Base-by-base conservation (phyloP, 345 rosid genomes). In the Dipteronia dyeriana region DNA sequence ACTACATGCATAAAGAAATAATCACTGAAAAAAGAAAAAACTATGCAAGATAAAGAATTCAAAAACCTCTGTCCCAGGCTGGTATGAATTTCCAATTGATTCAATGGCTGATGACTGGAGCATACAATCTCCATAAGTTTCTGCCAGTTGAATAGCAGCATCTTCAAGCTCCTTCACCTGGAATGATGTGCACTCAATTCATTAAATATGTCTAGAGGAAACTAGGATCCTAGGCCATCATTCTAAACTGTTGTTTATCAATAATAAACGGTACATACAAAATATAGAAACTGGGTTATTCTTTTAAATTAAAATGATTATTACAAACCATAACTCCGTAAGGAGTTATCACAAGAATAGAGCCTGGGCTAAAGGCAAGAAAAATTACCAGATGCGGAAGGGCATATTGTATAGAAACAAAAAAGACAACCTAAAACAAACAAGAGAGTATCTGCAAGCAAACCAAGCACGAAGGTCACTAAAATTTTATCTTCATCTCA, bases 161-260 rank as follows among this genome's bases (percentile, higher is more conserved):
- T 81, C 82, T 75, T 93, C 97, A 70, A 95, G 89, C 70, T 89
- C 88, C 80, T 88, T 91, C 82, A 91, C 95, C 99, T 95, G 82
- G 64, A 79, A 59, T 59, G 29, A 62, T 12, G 10, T 71, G 3
- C 65, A 51, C 12, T 57, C 60, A 39, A 64, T 75, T 63, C 62
- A 34, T 29, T 51, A 29, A 31, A 57, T 16, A 47, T 11, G 29
- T 19, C 61, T 65, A 57, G 59, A 71, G 25, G 2, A 23, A 22
- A 22, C 54, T 7, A 9, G 12, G 4, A 26, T 22, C 57, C 20
- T 2, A 16, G 13, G 2, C 23, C 45, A 49, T 38, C n/a, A 70
- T 74, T 64, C 49, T 65, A 62, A 49, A 51, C n/a, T 29, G 62
- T 31, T 29, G 31, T 49, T 47, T 64, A 63, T 31, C 62, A 49